Evolutionary conservation across 805 yeast genomes (phyloP).

Genomic region (Pichia pseudocactophila): DNA sequence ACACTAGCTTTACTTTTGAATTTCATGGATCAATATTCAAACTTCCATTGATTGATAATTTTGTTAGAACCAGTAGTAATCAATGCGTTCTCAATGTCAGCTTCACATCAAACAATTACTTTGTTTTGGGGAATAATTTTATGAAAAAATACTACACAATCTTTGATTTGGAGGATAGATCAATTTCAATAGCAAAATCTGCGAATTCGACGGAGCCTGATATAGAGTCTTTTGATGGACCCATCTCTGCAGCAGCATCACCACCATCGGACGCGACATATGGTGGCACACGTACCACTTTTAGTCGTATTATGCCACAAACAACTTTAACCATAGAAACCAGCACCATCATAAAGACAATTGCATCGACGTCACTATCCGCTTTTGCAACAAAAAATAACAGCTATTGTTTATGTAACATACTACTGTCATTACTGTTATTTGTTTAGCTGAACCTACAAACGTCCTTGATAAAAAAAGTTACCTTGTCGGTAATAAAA

Average conservation of each 20-base stretch:
- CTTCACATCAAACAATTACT: slow-evolving; percentile 7
- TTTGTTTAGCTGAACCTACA: no score
- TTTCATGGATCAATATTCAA: neutral
- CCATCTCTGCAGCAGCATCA: slow-evolving; percentile 2
- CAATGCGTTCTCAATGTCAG: no score
- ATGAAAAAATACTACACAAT: neutral
- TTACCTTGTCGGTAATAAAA: no score
- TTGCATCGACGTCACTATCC: no score
- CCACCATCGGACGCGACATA: neutral
- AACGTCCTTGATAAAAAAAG: no score
- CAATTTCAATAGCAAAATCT: neutral
- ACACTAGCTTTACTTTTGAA: neutral
- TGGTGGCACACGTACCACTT: no score
- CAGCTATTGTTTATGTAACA: no score
- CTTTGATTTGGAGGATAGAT: neutral
- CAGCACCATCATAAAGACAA: neutral
- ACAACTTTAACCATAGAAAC: neutral
- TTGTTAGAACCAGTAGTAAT: neutral
- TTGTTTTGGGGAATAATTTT: neutral
- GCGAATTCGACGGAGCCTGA: slow-evolving; percentile 13
- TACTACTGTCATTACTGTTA: no score
- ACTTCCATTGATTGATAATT: neutral
- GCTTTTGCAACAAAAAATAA: no score
- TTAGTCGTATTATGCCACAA: neutral
- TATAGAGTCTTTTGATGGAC: slow-evolving; percentile 28